These are phyloP conservation scores for Ascochyta fabae DNA, from an alignment of 2,329 filamentous ascomycete species.

Conservation along the genomic window DNA sequence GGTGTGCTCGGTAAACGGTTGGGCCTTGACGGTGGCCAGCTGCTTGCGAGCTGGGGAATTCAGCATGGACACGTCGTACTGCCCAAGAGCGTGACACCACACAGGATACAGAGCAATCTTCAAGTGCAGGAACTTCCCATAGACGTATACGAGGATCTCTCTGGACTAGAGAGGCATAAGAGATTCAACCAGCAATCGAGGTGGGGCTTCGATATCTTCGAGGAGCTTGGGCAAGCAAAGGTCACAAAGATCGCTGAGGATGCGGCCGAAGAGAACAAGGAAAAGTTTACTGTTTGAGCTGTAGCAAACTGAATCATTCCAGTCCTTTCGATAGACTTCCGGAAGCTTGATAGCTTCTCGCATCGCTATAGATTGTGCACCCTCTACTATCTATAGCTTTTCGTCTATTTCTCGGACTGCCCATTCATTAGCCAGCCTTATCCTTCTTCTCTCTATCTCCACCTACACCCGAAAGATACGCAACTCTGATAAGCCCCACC, in stretches of 20 bases:
- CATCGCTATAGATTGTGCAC: not conserved
- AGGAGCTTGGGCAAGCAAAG: conserved; percentile 31
- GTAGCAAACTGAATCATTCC: not conserved
- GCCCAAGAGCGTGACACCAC: conserved; percentile 78
- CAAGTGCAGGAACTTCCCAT: conserved; percentile 69
- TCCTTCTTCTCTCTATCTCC: not conserved
- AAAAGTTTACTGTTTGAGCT: conserved; percentile 26
- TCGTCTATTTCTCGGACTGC: not conserved
- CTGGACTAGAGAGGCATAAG: conserved; percentile 42
- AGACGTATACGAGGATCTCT: conserved; percentile 72
- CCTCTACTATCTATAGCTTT: not conserved
- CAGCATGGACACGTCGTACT: conserved; percentile 81
- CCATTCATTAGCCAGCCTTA: not conserved
- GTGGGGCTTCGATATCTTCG: conserved; percentile 37
- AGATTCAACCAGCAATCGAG: conserved; percentile 33
- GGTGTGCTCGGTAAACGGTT: conserved; percentile 48
- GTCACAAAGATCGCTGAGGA: conserved; percentile 26
- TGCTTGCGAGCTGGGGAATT: conserved; percentile 78
- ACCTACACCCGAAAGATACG: conserved; percentile 13
- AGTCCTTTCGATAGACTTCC: not conserved
- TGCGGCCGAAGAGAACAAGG: conserved; percentile 27
- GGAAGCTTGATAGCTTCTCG: not conserved
- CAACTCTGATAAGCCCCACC: conserved; percentile 13
- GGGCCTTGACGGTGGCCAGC: conserved; percentile 73
- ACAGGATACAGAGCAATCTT: conserved; percentile 76